Base-by-base conservation (phyloP, 1,139 yeast species). In the Yamadazyma songkhlaensis region DNA sequence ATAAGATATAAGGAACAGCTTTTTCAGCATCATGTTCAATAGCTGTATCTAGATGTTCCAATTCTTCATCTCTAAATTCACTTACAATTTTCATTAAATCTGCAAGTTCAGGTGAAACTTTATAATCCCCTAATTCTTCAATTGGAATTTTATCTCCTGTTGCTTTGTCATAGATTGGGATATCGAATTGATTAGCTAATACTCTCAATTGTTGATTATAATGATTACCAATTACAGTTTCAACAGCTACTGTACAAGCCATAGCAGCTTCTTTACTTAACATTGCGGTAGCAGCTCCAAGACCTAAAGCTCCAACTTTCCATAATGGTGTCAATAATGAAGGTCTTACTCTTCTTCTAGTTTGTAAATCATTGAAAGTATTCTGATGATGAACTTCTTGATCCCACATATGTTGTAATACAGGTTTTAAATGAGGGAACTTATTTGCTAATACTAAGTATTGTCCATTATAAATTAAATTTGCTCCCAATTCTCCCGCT, bases 211-310 rank as follows among this genome's bases (percentile, higher is more conserved):
- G 99, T 45, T 83, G 81, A 54, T 94, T 92, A 63, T 92, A 92
- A 59, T 92, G 99, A 1, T 87, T 86, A 2, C 98, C 99, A 59
- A 92, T 94, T 2, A 94, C 97, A 0, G 98, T 94, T 61, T 92
- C 99, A 1, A 92, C 98, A 0, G 98, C 98, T 43, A 90, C 97
- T 0, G 99, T 92, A 56, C 99, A 94, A 1, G 98, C 98, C 99
- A 92, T 92, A 2, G 98, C 98, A 1, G 97, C 97, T 57, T 92
- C 96, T 53, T 88, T 87, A 21, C 96, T 85, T 46, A 90, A 64
- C 37, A 85, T 53, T 0, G 96, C 97, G 0, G 98, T 92, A 1
- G 83, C 84, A 1, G 79, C 79, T 2, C 99, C 99, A 64, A 92
- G 71, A 0, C 83, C 82, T 39, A 84, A 72, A 0, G 98, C 97